Conservation (phyloP, 345 rosid species). For the Arabidopsis suecica region DNA sequence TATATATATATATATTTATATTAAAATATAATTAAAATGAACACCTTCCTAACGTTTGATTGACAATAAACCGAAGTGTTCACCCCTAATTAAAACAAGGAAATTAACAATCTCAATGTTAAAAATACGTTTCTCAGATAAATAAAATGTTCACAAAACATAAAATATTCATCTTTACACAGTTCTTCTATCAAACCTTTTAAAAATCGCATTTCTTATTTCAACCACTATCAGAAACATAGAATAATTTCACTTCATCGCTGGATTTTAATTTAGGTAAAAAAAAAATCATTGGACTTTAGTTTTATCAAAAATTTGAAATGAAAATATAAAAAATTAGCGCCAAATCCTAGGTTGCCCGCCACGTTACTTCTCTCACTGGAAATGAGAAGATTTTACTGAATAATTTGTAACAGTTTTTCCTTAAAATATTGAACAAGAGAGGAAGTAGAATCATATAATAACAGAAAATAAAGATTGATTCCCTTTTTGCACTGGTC, state of each 20-base stretch:
- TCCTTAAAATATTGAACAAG: neutral
- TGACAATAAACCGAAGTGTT: too few species aligned
- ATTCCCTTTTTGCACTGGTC: conserved; percentile 17
- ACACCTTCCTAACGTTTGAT: neutral
- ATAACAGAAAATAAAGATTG: conserved; percentile 5
- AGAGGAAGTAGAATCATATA: conserved; percentile 21
- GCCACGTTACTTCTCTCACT: conserved; percentile 62
- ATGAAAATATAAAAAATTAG: conserved; percentile 55
- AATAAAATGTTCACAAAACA: neutral
- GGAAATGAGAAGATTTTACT: conserved; percentile 33
- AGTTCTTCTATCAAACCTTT: neutral
- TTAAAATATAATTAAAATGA: neutral
- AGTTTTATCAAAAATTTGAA: conserved; percentile 36
- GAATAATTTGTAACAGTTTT: neutral
- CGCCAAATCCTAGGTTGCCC: conserved; percentile 73
- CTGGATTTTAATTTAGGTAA: too few species aligned
- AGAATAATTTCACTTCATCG: too few species aligned
- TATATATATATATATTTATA: too few species aligned
- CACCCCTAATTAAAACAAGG: too few species aligned
- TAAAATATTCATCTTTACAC: neutral
- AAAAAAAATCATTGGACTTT: too few species aligned
- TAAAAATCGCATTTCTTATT: neutral
- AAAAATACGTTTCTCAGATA: neutral
- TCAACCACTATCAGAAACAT: too few species aligned
- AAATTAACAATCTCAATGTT: neutral